These are phyloP conservation scores for Prunus dulcis DNA, from an alignment of 306 rosid species.

Conservation along the genomic window DNA sequence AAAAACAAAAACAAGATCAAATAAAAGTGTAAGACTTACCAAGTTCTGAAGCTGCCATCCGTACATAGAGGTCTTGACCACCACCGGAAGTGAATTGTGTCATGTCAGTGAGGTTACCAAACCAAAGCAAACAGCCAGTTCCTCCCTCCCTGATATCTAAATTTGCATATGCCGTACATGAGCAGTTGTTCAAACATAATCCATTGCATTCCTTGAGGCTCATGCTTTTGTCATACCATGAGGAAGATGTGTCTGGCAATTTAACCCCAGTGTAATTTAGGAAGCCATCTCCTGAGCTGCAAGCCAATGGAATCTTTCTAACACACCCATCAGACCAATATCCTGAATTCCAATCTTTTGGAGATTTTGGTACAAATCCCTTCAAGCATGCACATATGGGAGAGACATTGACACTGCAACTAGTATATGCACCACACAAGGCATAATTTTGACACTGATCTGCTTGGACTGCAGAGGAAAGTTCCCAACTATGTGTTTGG, in stretches of 20 bases:
- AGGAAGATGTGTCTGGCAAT: too few relatives aligned
- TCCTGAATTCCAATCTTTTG: constrained; percentile 12
- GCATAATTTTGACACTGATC: constrained; percentile 38
- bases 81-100: not conserved
- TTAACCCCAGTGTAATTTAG: too few relatives aligned
- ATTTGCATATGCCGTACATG: too few relatives aligned
- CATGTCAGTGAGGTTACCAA: constrained; percentile 27
- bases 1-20: not conserved
- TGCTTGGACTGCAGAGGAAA: not conserved
- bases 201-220: constrained; percentile 23
- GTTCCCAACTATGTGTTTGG: not conserved
- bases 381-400: constrained; percentile 45
- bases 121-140: constrained; percentile 46
- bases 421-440: constrained; percentile 41
- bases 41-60: constrained; percentile 7
- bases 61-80: constrained; percentile 13
- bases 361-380: constrained; percentile 42
- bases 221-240: not conserved
- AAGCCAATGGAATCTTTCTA: constrained; percentile 7
- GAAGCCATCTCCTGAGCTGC: too few relatives aligned
- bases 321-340: constrained; percentile 45
- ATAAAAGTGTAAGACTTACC: not conserved
- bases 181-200: constrained; percentile 35
- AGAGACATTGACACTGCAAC: constrained; percentile 11
- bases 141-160: not conserved